Evolutionary conservation across 2,329 filamentous ascomycete species (phyloP).

Genomic region (Fusarium sp.): DNA sequence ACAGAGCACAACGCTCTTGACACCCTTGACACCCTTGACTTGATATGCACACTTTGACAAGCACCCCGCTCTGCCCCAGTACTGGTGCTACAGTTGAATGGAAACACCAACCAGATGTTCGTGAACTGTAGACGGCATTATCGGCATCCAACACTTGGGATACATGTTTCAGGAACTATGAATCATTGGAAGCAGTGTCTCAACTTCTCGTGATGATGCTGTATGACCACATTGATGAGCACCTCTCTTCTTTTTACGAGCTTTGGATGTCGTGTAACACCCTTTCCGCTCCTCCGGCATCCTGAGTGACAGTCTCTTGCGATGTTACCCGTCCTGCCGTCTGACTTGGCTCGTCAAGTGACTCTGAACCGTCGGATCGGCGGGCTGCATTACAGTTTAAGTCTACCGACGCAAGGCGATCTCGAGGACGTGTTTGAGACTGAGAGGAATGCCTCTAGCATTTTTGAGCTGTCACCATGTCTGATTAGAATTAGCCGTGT

Average conservation of each 20-base stretch:
- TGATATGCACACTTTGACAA: conserved; percentile 1
- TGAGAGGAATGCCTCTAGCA: neutral
- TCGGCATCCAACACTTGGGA: conserved; percentile 1
- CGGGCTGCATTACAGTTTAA: conserved; percentile 1
- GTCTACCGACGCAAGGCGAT: neutral
- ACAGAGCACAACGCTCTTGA: conserved; percentile 5
- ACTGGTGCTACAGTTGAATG: neutral
- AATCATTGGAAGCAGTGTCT: conserved; percentile 14
- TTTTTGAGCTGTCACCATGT: neutral
- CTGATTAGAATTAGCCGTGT: neutral
- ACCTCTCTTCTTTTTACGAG: conserved; percentile 2
- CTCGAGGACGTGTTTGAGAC: conserved; percentile 9
- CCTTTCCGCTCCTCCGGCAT: conserved; percentile 2
- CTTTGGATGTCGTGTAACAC: conserved; percentile 10
- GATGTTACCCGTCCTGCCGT: conserved; percentile 4
- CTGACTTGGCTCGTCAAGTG: neutral
- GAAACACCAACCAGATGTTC: neutral
- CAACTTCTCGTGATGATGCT: conserved; percentile 19
- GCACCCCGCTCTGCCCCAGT: neutral
- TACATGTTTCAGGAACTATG: conserved; percentile 17
- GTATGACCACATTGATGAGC: neutral
- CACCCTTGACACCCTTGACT: neutral
- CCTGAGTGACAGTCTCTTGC: conserved; percentile 1
- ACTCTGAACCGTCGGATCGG: conserved; percentile 17
- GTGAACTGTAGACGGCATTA: conserved; percentile 1